Base-by-base conservation (phyloP, 2,329 filamentous ascomycete genomes). In the Trichoderma lentiforme region DNA sequence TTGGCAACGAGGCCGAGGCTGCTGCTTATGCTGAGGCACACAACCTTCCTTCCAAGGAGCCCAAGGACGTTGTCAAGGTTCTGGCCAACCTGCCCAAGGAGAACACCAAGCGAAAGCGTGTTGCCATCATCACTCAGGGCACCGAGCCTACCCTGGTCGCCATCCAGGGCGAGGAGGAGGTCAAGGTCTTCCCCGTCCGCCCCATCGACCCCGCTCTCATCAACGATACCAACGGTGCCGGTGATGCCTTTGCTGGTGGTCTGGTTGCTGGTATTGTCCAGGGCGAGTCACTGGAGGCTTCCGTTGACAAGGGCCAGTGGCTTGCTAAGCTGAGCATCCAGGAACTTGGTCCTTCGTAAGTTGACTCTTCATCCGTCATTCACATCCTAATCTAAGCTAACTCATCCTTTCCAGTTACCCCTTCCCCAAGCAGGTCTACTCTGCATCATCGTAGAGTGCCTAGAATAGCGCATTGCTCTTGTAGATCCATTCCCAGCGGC, bases 1-100 rank as follows among this genome's bases (percentile, higher is more conserved):
- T 99, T 82, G 95, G 95, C 80, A 99, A 99, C 85, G 96, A 99
- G 90, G 93, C 93, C 76, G 96, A 99, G 86, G 95, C 95, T 63
- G 89, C 91, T 77, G 87, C 94, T 71, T 99, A 95, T 84, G 93
- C 95, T 75, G 91, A 94, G 82, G 91, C 91, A 72, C 94, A 97
- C 83, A 86, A 86, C 76, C 88, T 96, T 78, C 86, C 87, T 76
- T 92, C 89, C 77, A 92, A 91, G 78, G 92, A 95, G 82, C 89
- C 97, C 80, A 89, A 91, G 80, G 91, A 93, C 82, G 95, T 98
- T 79, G 94, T 93, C 77, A 92, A 93, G 86, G 86, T 91, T 81
- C 89, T 99, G 76, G 95, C 95, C 80, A 90, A 92, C 80, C 88
- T 97, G 74, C 94, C 95, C 81, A 98, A 98, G 92, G 92, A 92